Evolutionary conservation across 805 yeast species (phyloP), one percentile per base, ranked within the genome.

Genomic region (Clavispora asparagi): DNA sequence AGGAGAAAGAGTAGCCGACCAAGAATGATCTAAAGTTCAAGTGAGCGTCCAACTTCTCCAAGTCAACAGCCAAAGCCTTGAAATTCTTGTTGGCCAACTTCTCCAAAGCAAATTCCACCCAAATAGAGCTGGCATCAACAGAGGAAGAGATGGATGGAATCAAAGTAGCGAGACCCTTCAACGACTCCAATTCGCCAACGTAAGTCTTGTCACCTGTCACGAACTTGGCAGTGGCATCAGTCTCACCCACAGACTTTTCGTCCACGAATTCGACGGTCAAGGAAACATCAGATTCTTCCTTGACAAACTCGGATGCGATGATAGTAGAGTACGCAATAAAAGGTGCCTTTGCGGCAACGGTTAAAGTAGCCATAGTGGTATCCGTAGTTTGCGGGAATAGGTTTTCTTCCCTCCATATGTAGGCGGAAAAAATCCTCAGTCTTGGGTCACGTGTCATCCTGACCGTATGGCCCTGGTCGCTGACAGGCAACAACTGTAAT

Each of bases 291-390:
- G 61, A 43, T 45, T 55, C 50, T 68, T 73, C 65, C 68, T 87
- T 87, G 58, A 85, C 81, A 42, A 86, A 76, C 19, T 85, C 82
- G 38, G 90, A 87, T 38, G 95, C 95, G 56, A 87, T 81, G 50
- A 90, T 68, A 14, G 82, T 81, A 6, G 87, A 78, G 63, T 88
- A 92, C 27, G 92, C 94, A 47, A 87, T 84, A 42, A 78, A 75
- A 16, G 87, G 87, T 6, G 96, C 95, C 73, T 89, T 91, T 46
- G 87, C 89, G 48, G 96, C 96, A 53, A 91, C 68, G 47, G 82
- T 76, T 51, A 91, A 73, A 28, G 67, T 60, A 45, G 79, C 67
- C 77, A 68, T 73, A 39, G 29, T 55, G 28, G 39, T 35, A 16
- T n/a, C 10, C 19, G 38, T 35, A 35, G 23, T 26, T 13, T 9